Conservation (phyloP, 345 rosid species). For the Rhizophora apiculata region DNA sequence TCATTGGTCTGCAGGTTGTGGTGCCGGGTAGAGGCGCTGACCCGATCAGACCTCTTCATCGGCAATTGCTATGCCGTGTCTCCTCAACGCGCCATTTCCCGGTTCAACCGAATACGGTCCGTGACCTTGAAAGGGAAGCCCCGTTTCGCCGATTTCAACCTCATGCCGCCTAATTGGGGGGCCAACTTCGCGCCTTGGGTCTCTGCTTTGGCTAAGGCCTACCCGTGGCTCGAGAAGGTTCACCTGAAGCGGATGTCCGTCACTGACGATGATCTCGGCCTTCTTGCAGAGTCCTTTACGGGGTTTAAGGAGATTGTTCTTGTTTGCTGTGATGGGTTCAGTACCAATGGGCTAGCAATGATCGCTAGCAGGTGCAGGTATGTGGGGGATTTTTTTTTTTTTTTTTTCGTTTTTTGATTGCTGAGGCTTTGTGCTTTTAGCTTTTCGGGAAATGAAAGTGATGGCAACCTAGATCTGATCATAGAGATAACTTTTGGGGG, state of each 20-base stretch:
- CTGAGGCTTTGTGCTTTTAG: background rate
- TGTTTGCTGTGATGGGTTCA: constrained; percentile 86
- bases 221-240: constrained; percentile 78
- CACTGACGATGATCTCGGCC: constrained; percentile 62
- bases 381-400: background rate
- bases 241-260: constrained; percentile 81
- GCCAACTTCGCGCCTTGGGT: constrained; percentile 76
- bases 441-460: too few species aligned
- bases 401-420: background rate
- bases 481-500: background rate
- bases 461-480: background rate
- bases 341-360: constrained; percentile 71
- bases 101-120: constrained; percentile 61
- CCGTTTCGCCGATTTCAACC: constrained; percentile 85
- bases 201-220: constrained; percentile 45
- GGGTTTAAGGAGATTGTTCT: constrained; percentile 70
- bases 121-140: constrained; percentile 79
- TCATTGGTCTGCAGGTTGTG: constrained; percentile 86
- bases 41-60: constrained; percentile 76
- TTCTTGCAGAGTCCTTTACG: constrained; percentile 51
- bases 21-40: constrained; percentile 66
- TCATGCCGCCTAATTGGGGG: constrained; percentile 86
- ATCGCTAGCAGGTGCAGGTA: constrained; percentile 83
- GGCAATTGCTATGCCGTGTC: constrained; percentile 86
- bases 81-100: constrained; percentile 49